Evolutionary conservation across 306 rosid species (phyloP).

Genomic region (Morella rubra): DNA sequence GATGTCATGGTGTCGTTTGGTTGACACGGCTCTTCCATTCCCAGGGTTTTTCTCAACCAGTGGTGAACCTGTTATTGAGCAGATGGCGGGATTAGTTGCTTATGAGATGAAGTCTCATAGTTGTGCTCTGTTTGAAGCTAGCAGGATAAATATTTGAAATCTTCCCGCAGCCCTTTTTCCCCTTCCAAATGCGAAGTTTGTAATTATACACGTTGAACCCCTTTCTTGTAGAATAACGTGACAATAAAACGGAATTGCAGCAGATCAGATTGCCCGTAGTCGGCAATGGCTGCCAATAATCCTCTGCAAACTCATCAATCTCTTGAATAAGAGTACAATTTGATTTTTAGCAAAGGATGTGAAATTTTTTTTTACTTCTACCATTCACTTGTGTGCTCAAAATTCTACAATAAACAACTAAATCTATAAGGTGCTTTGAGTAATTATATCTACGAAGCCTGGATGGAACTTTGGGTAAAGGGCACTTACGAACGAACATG

Average conservation of each 20-base stretch:
- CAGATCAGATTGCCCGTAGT: no score
- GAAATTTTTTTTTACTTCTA: neutral
- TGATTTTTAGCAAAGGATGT: neutral
- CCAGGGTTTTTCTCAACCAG: slow-evolving; percentile 66
- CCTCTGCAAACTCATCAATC: no score
- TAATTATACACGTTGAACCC: no score
- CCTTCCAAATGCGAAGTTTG: neutral
- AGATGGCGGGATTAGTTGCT: slow-evolving; percentile 31
- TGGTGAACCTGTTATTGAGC: slow-evolving; percentile 49
- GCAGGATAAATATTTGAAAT: slow-evolving; percentile 23
- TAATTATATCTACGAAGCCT: neutral
- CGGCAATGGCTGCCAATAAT: no score
- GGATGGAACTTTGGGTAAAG: neutral
- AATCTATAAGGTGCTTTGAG: neutral
- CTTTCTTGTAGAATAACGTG: no score
- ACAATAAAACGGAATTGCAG: no score
- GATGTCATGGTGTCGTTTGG: slow-evolving; percentile 59
- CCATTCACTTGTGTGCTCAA: neutral
- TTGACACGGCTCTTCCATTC: slow-evolving; percentile 82
- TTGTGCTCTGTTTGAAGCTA: slow-evolving; percentile 75
- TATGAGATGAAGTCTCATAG: slow-evolving; percentile 65
- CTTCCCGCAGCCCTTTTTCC: neutral
- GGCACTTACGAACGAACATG: no score
- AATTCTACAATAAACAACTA: neutral
- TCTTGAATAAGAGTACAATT: no score